Conservation (phyloP, 179 eudicot species). For the Amaranthus tricolor region DNA sequence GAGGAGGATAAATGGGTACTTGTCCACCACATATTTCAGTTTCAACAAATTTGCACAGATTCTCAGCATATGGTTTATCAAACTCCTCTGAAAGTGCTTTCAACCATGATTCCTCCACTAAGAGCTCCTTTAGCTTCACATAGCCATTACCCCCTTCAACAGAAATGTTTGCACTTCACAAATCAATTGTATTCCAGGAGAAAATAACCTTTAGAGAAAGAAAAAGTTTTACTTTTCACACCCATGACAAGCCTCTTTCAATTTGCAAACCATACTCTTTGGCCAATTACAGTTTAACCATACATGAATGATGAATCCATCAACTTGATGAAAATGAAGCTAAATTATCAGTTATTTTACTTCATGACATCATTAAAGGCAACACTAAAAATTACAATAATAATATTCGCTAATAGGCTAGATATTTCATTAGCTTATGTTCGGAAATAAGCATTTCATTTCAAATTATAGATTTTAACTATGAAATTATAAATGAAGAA, state of each 20-base stretch:
- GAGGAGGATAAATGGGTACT: slow-evolving; percentile 78
- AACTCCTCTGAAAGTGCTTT: slow-evolving; percentile 59
- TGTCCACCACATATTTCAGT: slow-evolving; percentile 49
- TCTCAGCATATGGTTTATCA: slow-evolving; percentile 71
- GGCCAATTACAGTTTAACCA: background rate
- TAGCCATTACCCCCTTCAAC: slow-evolving; percentile 38
- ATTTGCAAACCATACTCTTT: background rate
- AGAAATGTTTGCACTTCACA: slow-evolving; percentile 13
- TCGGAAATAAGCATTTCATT: background rate
- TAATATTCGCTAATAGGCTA: no score
- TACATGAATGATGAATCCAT: background rate
- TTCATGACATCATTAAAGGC: background rate
- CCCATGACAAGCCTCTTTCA: no score
- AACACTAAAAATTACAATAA: background rate
- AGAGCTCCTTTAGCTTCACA: slow-evolving; percentile 62
- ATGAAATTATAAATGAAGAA: no score
- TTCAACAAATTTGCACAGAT: slow-evolving; percentile 59
- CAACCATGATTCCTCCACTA: slow-evolving; percentile 90
- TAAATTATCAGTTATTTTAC: background rate
- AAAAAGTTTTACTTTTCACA: no score
- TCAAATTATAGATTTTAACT: background rate
- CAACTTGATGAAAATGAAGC: background rate
- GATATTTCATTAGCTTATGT: no score
- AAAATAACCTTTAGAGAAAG: no score
- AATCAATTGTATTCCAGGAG: background rate